Percentiles rank a stretch among this genome's conserved stretches.
phyloP scores from a whole-genome alignment of 1,284 basidiomycete species.

The Ustilago tritici region DNA sequence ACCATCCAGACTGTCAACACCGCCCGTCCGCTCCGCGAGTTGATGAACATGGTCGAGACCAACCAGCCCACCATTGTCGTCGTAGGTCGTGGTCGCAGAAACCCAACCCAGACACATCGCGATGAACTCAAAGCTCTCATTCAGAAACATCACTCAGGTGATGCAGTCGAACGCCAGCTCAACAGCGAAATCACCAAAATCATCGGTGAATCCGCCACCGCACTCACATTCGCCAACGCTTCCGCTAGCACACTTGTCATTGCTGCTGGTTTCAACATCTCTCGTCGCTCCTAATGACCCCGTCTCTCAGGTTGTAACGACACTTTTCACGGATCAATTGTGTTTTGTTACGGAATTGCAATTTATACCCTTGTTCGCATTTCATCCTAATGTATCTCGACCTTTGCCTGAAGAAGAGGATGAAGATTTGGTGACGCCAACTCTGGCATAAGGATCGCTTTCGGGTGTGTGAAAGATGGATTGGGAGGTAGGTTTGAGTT shows the following conservation, averaged over 20 bases:
- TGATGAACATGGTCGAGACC: conserved; percentile 29
- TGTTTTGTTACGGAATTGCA: neutral
- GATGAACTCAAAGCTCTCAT: conserved; percentile 56
- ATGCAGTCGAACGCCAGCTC: conserved; percentile 44
- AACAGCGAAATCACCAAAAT: conserved; percentile 63
- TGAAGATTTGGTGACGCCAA: conserved; percentile 71
- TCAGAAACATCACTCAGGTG: conserved; percentile 15
- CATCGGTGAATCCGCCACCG: conserved; percentile 60
- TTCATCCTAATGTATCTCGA: neutral
- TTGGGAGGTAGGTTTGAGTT: conserved; percentile 34
- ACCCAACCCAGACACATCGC: conserved; percentile 61
- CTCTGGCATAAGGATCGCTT: conserved; percentile 89
- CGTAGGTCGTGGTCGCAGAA: conserved; percentile 55
- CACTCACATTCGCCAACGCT: conserved; percentile 35
- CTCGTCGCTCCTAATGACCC: neutral
- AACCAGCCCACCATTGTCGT: conserved; percentile 53
- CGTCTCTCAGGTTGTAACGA: neutral
- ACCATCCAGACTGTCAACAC: conserved; percentile 28
- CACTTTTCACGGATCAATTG: neutral
- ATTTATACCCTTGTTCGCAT: conserved; percentile 6
- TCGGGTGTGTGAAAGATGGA: conserved; percentile 94
- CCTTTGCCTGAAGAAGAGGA: neutral
- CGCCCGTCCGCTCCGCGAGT: conserved; percentile 39
- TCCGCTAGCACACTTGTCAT: conserved; percentile 53
- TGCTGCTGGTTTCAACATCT: conserved; percentile 42